Percentiles rank a stretch among this genome's conserved stretches.
Conservation (phyloP, 1,139 yeast genomes). For the Candida dubliniensis region DNA sequence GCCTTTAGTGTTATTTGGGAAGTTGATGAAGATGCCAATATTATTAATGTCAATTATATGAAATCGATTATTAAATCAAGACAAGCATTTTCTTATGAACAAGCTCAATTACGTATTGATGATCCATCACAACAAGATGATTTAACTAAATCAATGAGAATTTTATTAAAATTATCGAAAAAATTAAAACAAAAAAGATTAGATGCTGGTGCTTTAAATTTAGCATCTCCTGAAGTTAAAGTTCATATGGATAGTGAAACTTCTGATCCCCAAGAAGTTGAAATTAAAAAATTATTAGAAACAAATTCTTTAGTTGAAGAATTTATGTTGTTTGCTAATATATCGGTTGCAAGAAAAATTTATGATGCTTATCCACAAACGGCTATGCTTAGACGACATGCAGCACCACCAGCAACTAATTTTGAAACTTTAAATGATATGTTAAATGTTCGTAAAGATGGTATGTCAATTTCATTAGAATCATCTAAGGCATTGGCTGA, state of each 20-base stretch:
- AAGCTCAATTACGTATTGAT: slow-evolving; percentile 90
- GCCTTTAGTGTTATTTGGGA: slow-evolving; percentile 98
- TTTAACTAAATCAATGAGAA: slow-evolving; percentile 85
- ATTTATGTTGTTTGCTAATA: slow-evolving; percentile 96
- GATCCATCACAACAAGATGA: slow-evolving; percentile 78
- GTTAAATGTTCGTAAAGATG: slow-evolving; percentile 75
- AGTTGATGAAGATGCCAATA: slow-evolving; percentile 80
- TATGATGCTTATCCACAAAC: slow-evolving; percentile 95
- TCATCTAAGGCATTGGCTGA: slow-evolving; percentile 92
- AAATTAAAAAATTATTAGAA: slow-evolving; percentile 80
- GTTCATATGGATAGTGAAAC: slow-evolving; percentile 97
- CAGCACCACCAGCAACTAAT: slow-evolving; percentile 91
- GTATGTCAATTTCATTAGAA: slow-evolving; percentile 75
- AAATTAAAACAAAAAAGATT: slow-evolving; percentile 81
- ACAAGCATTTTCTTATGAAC: slow-evolving; percentile 93
- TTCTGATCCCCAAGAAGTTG: slow-evolving; percentile 95
- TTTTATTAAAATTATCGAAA: slow-evolving; percentile 72
- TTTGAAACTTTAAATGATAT: slow-evolving; percentile 88
- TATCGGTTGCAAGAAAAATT: slow-evolving; percentile 90
- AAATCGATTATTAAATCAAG: slow-evolving; percentile 89
- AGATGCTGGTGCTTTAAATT: slow-evolving; percentile 93
- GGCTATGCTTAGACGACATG: slow-evolving; percentile 97
- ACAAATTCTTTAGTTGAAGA: slow-evolving; percentile 97
- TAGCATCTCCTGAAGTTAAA: slow-evolving; percentile 97
- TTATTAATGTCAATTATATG: slow-evolving; percentile 76